Percentiles rank a stretch among this genome's conserved stretches.
These are phyloP conservation scores for Thalia dealbata DNA, from an alignment of 176 grass and related monocot species.

Conservation along the genomic window DNA sequence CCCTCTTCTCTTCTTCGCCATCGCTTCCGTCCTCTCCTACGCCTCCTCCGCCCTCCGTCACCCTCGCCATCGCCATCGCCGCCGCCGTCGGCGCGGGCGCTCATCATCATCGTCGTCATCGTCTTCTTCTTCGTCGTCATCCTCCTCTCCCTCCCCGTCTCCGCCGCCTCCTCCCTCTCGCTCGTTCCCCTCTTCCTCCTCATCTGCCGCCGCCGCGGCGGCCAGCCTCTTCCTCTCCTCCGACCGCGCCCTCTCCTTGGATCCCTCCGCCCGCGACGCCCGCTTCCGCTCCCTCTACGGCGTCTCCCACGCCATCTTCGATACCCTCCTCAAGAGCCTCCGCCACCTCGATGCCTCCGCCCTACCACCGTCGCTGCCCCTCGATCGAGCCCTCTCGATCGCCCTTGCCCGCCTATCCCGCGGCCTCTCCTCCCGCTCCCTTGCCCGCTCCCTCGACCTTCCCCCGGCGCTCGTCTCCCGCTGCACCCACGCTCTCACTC, in stretches of 20 bases:
- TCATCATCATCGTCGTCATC: background rate
- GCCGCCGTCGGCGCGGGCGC: background rate
- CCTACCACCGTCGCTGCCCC: constrained; percentile 6
- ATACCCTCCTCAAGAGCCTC: constrained; percentile 13
- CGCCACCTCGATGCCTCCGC: constrained; percentile 2
- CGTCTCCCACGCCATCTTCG: constrained; percentile 20
- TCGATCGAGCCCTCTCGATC: constrained; percentile 12
- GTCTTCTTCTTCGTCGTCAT: background rate
- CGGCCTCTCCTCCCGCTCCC: constrained; percentile 11
- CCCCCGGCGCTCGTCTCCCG: constrained; percentile 9
- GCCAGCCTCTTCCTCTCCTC: constrained; percentile 6
- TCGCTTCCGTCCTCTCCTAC: constrained; percentile 12
- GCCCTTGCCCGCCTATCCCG: constrained; percentile 11
- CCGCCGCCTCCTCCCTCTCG: background rate
- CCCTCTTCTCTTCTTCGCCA: constrained; percentile 16
- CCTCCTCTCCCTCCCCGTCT: background rate
- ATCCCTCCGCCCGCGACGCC: constrained; percentile 6
- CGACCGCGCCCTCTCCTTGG: constrained; percentile 2
- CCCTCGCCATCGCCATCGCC: background rate
- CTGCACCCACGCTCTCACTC: constrained; percentile 13
- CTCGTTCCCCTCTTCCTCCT: background rate
- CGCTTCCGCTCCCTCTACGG: constrained; percentile 9
- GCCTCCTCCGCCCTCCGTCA: constrained; percentile 1
- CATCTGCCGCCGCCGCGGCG: background rate
- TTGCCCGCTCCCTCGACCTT: constrained; percentile 8